A percentile compares a stretch with the other conserved stretches of the same genome.
Evolutionary conservation across 805 yeast genomes (phyloP).

Genomic region (Hanseniaspora clermontiae): DNA sequence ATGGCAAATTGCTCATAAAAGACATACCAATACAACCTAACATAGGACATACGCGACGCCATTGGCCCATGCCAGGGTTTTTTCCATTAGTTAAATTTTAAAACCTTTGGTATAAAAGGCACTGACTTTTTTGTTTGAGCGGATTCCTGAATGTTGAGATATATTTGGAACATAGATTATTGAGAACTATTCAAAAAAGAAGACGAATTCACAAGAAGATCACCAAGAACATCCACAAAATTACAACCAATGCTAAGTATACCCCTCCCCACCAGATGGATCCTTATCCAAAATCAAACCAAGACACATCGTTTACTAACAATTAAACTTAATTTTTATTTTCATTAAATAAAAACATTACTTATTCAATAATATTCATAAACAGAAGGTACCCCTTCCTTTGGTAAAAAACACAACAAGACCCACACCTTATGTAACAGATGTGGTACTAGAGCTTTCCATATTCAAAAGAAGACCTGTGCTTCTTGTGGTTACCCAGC

Average conservation of each 20-base stretch:
- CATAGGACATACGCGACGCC: no score
- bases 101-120: no score
- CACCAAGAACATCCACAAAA: neutral
- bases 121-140: no score
- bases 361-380: slow-evolving; percentile 16
- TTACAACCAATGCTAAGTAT: neutral
- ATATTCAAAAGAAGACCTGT: slow-evolving; percentile 98
- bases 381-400: slow-evolving; percentile 97
- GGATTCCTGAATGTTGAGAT: no score
- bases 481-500: slow-evolving; percentile 99
- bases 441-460: slow-evolving; percentile 99
- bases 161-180: no score
- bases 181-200: no score
- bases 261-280: neutral
- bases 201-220: neutral
- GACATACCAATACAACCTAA: no score
- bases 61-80: no score
- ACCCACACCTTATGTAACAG: slow-evolving; percentile 98
- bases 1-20: no score
- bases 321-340: neutral
- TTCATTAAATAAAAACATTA: neutral
- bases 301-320: slow-evolving; percentile 6
- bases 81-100: no score
- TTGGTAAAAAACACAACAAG: slow-evolving; percentile 99
- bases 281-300: neutral